Evolutionary conservation across 768 basidiomycete genomes (phyloP), one percentile per base, ranked within the genome.

Genomic region (Kockovaella imperatae): DNA sequence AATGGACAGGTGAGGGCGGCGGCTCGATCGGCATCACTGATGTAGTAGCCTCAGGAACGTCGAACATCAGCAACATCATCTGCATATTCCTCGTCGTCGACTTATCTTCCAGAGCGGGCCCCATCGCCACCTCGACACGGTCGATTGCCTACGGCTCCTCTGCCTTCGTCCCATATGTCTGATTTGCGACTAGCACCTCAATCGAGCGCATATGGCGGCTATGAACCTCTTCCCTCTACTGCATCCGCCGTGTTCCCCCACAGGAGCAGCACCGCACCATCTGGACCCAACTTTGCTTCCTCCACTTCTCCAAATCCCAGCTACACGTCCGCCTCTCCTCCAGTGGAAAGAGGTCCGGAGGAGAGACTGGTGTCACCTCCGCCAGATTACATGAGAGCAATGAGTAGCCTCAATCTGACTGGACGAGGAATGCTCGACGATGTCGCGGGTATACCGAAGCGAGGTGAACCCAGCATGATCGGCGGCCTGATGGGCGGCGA

Each of bases 221-320:
- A n/a, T n/a, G n/a, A n/a, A 41, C 21, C 25, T n/a, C n/a, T 44
- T 18, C 30, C 60, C 5, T 57, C 64, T 11, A 59, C 63, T 13
- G 54, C 54, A 3, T 47, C 57, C 6, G 36, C 28, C 17, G 55
- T 59, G 0, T 61, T 61, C 45, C 60, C 64, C 15, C 49, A 53
- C 57, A 13, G 45, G 43, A 24, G 43, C 51, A 13, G 53, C 38
- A 15, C 42, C n/a, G 7, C 48, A 10, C 41, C 46, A 1, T 14
- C 28, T 11, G 32, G 48, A 5, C 21, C 5, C 5, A 7, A 7
- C 20, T 6, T 7, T 26, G 20, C n/a, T 15, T 25, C 24, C 31
- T 17, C 26, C 29, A 17, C 15, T 39, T 26, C 7, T 8, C 8
- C 18, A n/a, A 18, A 14, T 31, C n/a, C 21, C 30, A 35, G n/a